These are phyloP conservation scores for Fusarium staphyleae DNA, from an alignment of 2,329 filamentous ascomycete species.

Conservation along the genomic window DNA sequence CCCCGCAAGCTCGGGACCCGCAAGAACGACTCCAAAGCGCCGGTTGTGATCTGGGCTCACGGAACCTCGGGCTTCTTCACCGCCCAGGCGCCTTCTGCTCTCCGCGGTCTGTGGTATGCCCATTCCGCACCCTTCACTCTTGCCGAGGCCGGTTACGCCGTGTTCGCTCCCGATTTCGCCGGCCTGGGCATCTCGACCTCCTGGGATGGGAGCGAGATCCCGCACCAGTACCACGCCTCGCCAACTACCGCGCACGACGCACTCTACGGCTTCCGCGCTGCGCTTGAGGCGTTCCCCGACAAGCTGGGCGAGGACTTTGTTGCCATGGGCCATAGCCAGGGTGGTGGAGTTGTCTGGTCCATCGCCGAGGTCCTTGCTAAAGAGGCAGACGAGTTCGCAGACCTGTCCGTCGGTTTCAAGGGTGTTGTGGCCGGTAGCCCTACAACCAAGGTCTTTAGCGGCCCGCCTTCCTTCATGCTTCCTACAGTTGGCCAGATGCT, in stretches of 20 bases:
- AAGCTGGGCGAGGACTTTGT: constrained; percentile 50
- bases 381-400: constrained; percentile 31
- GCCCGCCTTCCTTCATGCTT: neutral
- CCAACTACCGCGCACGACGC: constrained; percentile 53
- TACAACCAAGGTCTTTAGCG: constrained; percentile 30
- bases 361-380: constrained; percentile 40
- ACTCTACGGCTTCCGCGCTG: constrained; percentile 52
- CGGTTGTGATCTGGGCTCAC: constrained; percentile 53
- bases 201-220: constrained; percentile 46
- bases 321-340: constrained; percentile 56
- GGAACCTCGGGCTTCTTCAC: constrained; percentile 53
- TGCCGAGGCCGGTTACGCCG: constrained; percentile 52
- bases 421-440: constrained; percentile 47
- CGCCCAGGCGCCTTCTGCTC: constrained; percentile 50
- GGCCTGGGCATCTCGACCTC: constrained; percentile 51
- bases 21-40: constrained; percentile 20
- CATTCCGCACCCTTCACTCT: constrained; percentile 50
- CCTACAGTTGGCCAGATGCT: neutral
- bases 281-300: constrained; percentile 50
- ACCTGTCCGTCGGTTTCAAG: constrained; percentile 44
- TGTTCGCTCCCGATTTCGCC: constrained; percentile 55
- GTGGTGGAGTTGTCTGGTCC: constrained; percentile 53
- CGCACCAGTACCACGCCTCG: constrained; percentile 50
- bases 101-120: constrained; percentile 51
- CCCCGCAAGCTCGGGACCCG: constrained; percentile 1